phyloP scores from a whole-genome alignment of 495 filamentous ascomycete species.

The Neurospora tetraspora region DNA sequence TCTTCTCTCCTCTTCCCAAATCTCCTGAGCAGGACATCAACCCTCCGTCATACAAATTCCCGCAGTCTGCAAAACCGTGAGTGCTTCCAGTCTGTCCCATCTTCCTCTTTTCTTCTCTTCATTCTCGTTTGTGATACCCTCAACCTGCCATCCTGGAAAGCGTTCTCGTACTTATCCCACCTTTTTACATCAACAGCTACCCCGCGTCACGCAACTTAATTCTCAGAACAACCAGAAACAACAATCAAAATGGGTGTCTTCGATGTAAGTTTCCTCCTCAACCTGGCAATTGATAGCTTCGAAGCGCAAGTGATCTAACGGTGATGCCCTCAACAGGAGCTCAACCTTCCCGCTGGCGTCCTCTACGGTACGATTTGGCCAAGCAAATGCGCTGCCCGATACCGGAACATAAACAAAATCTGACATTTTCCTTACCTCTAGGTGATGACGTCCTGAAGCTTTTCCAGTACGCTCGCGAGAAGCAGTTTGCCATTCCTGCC shows the following conservation, averaged over 20 bases:
- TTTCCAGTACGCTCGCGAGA: slow-evolving; percentile 77
- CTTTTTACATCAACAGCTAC: background rate
- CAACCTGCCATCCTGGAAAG: background rate
- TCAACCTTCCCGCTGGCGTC: slow-evolving; percentile 6
- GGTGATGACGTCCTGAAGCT: slow-evolving; percentile 77
- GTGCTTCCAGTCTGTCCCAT: background rate
- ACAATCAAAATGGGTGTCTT: slow-evolving; percentile 5
- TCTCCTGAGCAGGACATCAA: background rate
- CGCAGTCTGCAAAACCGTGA: background rate
- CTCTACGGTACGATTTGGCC: slow-evolving; percentile 3
- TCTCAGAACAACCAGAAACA: background rate
- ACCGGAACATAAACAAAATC: background rate
- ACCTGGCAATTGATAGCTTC: background rate
- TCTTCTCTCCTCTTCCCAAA: background rate
- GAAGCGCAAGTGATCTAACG: background rate
- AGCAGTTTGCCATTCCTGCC: slow-evolving; percentile 74
- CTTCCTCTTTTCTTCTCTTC: background rate
- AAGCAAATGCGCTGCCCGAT: background rate
- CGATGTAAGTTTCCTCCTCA: background rate
- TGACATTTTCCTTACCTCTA: background rate
- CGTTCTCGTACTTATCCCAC: background rate
- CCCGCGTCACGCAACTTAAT: background rate
- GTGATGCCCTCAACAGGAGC: background rate
- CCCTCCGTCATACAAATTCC: background rate
- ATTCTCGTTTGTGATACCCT: background rate